These are phyloP conservation scores for Phaffia tasmanica DNA, from an alignment of 768 basidiomycete species.

Conservation along the genomic window DNA sequence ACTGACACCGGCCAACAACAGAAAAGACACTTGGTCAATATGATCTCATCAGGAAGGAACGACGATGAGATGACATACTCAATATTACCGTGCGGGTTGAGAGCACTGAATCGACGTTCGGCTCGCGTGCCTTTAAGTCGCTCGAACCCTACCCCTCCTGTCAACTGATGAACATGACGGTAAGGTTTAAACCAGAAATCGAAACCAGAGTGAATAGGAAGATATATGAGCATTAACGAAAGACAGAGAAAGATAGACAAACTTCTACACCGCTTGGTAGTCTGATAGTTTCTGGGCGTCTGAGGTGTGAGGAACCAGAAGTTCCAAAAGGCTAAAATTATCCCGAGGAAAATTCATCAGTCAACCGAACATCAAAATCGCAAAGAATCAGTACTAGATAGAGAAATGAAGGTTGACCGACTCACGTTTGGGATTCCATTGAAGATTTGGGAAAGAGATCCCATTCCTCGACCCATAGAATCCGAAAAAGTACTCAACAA, in stretches of 20 bases:
- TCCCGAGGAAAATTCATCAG: conserved; percentile 26
- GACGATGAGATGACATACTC: not conserved
- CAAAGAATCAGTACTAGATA: conserved; percentile 1
- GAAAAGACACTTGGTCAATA: not conserved
- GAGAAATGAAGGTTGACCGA: not conserved
- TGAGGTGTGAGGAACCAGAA: conserved; percentile 14
- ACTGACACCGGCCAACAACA: not conserved
- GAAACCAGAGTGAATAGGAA: not conserved
- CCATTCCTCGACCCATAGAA: conserved; percentile 26
- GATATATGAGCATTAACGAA: too few relatives aligned
- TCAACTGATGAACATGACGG: conserved; percentile 29
- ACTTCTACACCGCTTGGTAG: conserved; percentile 39
- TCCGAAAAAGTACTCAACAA: conserved; percentile 38
- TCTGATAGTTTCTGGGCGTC: conserved; percentile 35
- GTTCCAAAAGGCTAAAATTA: conserved; percentile 12
- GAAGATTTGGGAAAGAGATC: conserved; percentile 15
- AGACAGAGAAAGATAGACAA: not conserved
- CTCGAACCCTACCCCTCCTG: conserved; percentile 36
- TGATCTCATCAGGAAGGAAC: not conserved
- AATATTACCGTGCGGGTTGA: conserved; percentile 44
- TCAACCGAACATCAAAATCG: conserved; percentile 8
- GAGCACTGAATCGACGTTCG: conserved; percentile 40
- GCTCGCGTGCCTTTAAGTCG: conserved; percentile 35
- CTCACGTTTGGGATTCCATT: conserved; percentile 16
- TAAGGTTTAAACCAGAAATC: not conserved